These are phyloP conservation scores for Tylopilus cervinicoccineus DNA, from an alignment of 768 basidiomycete genomes.

Conservation along the genomic window DNA sequence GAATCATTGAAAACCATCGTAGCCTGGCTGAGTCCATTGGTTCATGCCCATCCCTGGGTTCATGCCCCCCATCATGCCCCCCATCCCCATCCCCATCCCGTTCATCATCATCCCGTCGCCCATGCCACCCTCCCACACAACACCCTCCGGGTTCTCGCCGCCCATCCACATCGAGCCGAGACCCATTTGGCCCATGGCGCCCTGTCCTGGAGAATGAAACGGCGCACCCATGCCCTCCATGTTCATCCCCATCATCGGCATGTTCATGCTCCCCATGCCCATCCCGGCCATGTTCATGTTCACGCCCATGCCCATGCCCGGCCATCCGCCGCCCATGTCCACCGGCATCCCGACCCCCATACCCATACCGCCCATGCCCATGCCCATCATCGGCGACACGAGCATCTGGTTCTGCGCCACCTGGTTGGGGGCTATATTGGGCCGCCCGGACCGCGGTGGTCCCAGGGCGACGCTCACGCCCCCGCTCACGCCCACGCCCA, in stretches of 20 bases:
- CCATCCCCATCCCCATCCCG: conserved; percentile 34
- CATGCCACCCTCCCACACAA: conserved; percentile 38
- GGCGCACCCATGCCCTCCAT: conserved; percentile 30
- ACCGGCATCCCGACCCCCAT: conserved; percentile 36
- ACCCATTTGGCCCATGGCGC: conserved; percentile 21
- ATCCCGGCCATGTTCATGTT: conserved; percentile 39
- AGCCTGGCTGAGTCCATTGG: conserved; percentile 34
- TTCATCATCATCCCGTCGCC: conserved; percentile 44
- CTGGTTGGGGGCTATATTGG: conserved; percentile 15
- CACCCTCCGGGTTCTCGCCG: conserved; percentile 27
- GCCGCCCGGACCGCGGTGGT: conserved; percentile 13
- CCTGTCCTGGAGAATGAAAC: conserved; percentile 22
- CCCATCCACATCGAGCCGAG: conserved; percentile 35
- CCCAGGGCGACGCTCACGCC: conserved; percentile 17
- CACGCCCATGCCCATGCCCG: conserved; percentile 36
- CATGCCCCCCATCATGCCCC: conserved; percentile 31
- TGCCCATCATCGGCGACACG: conserved; percentile 41
- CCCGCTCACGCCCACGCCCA: conserved; percentile 20
- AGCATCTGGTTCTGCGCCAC: conserved; percentile 26
- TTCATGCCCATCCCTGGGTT: conserved; percentile 40
- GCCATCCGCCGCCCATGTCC: conserved; percentile 32
- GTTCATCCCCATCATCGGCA: conserved; percentile 40
- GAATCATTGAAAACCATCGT: conserved; percentile 29
- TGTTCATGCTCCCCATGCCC: conserved; percentile 37
- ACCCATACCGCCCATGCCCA: conserved; percentile 40